These are phyloP conservation scores for Benincasa hispida DNA, from an alignment of 306 rosid species.

Conservation along the genomic window DNA sequence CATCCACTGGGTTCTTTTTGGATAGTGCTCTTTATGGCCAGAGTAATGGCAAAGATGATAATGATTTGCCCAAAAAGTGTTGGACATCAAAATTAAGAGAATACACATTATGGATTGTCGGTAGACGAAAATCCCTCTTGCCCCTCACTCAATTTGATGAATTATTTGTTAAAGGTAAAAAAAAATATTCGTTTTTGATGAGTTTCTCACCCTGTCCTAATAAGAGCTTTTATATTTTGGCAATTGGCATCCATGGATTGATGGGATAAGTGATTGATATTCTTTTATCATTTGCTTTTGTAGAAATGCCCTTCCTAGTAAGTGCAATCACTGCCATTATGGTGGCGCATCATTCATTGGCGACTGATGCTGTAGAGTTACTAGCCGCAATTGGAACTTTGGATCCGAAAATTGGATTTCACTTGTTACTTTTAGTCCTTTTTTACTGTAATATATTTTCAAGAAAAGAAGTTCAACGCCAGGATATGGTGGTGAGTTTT, in stretches of 20 bases:
- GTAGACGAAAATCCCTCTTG: constrained; percentile 43
- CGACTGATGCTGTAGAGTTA: constrained; percentile 46
- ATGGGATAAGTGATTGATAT: neutral
- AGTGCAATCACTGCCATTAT: constrained; percentile 55
- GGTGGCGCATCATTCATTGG: constrained; percentile 55
- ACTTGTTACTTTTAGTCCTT: constrained; percentile 57
- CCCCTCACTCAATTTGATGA: constrained; percentile 49
- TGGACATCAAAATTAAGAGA: constrained; percentile 61
- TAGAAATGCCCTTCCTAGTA: constrained; percentile 61
- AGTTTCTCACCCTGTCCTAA: neutral
- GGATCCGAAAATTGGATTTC: constrained; percentile 82
- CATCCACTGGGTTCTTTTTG: constrained; percentile 35
- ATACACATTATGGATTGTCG: constrained; percentile 46
- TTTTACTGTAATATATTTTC: constrained; percentile 65
- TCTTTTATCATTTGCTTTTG: constrained; percentile 11
- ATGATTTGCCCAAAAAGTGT: constrained; percentile 22
- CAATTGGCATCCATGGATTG: neutral
- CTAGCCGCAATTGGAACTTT: constrained; percentile 56
- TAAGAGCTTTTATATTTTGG: neutral
- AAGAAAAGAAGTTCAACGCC: constrained; percentile 38
- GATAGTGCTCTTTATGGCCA: constrained; percentile 26
- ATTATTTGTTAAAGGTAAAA: constrained; percentile 52
- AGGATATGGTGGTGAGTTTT: constrained; percentile 58
- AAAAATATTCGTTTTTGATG: neutral
- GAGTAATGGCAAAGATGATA: constrained; percentile 25